phyloP scores from a whole-genome alignment of 2,329 filamentous ascomycete species.

The Sclerotinia trifoliorum region DNA sequence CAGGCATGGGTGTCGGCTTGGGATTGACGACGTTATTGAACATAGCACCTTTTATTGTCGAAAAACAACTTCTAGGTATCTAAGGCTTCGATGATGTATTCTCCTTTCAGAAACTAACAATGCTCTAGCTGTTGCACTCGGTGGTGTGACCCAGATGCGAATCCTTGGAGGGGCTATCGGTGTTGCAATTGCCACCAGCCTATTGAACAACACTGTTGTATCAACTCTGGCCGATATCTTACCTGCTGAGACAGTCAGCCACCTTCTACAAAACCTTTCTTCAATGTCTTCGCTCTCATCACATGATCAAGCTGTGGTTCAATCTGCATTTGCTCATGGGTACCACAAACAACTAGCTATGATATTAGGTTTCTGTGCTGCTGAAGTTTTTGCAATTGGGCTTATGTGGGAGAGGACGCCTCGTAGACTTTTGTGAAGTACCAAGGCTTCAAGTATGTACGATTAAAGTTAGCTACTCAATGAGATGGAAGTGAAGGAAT shows the following conservation, averaged over 20 bases:
- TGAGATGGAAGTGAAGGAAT: not conserved
- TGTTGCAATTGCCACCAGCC: conserved; percentile 55
- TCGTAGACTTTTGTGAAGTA: not conserved
- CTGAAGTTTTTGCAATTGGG: not conserved
- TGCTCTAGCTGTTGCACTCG: conserved; percentile 18
- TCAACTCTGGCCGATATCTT: not conserved
- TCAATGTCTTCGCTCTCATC: not conserved
- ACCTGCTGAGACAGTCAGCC: not conserved
- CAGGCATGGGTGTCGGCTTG: conserved; percentile 58
- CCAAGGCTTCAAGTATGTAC: not conserved
- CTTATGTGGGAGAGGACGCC: conserved; percentile 5
- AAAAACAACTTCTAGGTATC: not conserved
- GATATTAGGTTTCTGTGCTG: not conserved
- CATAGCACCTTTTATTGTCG: conserved; percentile 47
- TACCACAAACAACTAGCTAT: not conserved
- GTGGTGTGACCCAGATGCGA: conserved; percentile 53
- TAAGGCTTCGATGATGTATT: not conserved
- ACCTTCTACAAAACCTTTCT: not conserved
- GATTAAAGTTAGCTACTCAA: not conserved
- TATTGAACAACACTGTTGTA: conserved; percentile 47
- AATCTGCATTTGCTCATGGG: not conserved
- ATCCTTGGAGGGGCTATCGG: conserved; percentile 60
- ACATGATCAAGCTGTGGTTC: not conserved
- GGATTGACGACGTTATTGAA: conserved; percentile 51
- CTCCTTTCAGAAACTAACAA: not conserved